Conservation (phyloP, 2,329 filamentous ascomycete species). For the Tolypocladium tundrense region DNA sequence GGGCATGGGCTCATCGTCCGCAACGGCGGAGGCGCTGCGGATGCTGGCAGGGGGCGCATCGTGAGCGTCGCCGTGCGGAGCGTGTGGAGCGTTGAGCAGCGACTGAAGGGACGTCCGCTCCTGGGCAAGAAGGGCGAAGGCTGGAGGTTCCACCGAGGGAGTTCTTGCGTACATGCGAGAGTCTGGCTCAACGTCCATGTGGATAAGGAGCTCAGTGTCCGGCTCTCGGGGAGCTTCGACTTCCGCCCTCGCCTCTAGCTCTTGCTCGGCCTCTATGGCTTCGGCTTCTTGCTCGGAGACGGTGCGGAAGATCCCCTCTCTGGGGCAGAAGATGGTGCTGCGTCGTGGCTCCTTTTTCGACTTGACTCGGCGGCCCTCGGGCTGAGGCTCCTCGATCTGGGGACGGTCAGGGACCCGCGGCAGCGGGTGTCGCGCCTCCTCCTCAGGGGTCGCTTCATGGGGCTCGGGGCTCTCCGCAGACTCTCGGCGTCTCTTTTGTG, state of each 20-base stretch:
- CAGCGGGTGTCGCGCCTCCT: slow-evolving; percentile 21
- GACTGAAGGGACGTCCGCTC: slow-evolving; percentile 50
- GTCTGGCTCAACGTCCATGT: slow-evolving; percentile 19
- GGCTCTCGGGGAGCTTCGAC: slow-evolving; percentile 6
- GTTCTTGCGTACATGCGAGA: slow-evolving; percentile 42
- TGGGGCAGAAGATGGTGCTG: slow-evolving; percentile 49
- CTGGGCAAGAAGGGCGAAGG: slow-evolving; percentile 43
- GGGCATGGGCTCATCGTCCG: slow-evolving; percentile 8
- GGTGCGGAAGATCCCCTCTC: slow-evolving; percentile 53
- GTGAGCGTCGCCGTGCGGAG: slow-evolving; percentile 32
- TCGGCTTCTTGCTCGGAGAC: slow-evolving; percentile 44
- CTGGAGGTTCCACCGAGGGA: slow-evolving; percentile 51
- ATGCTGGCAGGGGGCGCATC: slow-evolving; percentile 25
- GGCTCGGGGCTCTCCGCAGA: slow-evolving; percentile 5
- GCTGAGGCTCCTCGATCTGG: slow-evolving; percentile 10
- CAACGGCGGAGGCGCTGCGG: slow-evolving; percentile 29
- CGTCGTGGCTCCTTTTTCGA: slow-evolving; percentile 31
- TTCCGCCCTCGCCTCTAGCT: slow-evolving; percentile 9
- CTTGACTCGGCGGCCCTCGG: slow-evolving; percentile 11
- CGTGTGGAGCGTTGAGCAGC: slow-evolving; percentile 46
- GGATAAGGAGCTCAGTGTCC: slow-evolving; percentile 9
- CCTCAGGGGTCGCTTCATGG: slow-evolving; percentile 7
- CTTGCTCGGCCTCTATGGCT: slow-evolving; percentile 25
- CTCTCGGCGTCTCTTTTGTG: slow-evolving; percentile 9
- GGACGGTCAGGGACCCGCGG: slow-evolving; percentile 8